Conservation (phyloP, 805 yeast genomes). For the Priceomyces carsonii region DNA sequence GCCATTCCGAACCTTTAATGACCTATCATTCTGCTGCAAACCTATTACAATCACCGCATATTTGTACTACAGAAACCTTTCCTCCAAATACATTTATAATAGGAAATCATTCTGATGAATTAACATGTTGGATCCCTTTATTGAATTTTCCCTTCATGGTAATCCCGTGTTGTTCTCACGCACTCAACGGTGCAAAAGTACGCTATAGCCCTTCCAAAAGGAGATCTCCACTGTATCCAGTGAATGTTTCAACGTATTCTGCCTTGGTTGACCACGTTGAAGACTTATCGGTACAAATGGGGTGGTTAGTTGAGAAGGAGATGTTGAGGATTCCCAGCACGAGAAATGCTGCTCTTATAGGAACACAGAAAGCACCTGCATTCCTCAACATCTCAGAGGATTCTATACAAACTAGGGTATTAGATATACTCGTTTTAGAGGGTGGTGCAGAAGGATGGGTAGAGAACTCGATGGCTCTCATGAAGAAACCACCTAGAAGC, state of each 20-base stretch:
- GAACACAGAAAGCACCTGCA: conserved; percentile 41
- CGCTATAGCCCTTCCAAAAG: conserved; percentile 52
- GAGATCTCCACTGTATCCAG: conserved; percentile 6
- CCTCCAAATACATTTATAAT: conserved; percentile 75
- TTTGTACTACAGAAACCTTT: conserved; percentile 62
- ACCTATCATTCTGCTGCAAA: conserved; percentile 56
- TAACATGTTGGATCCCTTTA: conserved; percentile 94
- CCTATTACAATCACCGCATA: conserved; percentile 51
- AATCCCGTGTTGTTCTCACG: conserved; percentile 94
- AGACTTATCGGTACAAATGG: conserved; percentile 61
- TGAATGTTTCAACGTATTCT: conserved; percentile 66
- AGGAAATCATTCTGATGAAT: conserved; percentile 94
- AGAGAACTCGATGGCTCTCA: conserved; percentile 70
- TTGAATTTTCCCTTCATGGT: conserved; percentile 85
- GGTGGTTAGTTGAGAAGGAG: conserved; percentile 86
- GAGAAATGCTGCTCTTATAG: conserved; percentile 86
- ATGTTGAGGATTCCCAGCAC: conserved; percentile 93
- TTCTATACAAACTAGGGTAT: conserved; percentile 40
- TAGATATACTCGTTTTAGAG: conserved; percentile 66
- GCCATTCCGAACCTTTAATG: conserved; percentile 39
- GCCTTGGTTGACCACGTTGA: conserved; percentile 85
- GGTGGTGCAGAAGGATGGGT: conserved; percentile 95
- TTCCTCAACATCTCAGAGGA: conserved; percentile 28
- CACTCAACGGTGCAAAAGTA: conserved; percentile 70
- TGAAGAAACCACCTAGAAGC: conserved; percentile 68